Conservation (phyloP, 108 stramenopile genomes). For the Skeletonema costatum region DNA sequence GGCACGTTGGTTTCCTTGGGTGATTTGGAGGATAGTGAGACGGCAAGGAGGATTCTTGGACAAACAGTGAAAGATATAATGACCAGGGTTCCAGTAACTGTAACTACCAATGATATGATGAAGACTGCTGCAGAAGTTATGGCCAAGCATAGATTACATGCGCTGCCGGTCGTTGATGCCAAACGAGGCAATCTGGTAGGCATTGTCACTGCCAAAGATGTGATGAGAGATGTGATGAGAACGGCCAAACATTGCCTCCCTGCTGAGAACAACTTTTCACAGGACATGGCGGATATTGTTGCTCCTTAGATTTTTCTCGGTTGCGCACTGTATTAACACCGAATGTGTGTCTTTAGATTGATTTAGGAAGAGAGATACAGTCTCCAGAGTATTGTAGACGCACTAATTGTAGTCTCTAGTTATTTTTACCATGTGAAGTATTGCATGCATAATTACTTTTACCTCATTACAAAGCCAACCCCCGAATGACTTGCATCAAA, state of each 20-base stretch:
- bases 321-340: too few relatives aligned
- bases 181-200: constrained; percentile 40
- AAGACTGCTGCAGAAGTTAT: constrained; percentile 47
- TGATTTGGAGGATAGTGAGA: constrained; percentile 40
- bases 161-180: constrained; percentile 40
- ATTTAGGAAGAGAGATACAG: background rate
- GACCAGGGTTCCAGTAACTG: constrained; percentile 36
- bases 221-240: constrained; percentile 50
- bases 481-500: constrained; percentile 77
- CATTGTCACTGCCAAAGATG: constrained; percentile 48
- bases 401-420: background rate
- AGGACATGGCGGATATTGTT: constrained; percentile 6
- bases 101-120: constrained; percentile 48
- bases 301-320: constrained; percentile 1
- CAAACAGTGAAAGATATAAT: constrained; percentile 41
- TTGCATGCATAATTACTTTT: background rate
- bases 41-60: constrained; percentile 40
- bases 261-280: constrained; percentile 38
- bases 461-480: constrained; percentile 43
- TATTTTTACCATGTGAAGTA: background rate
- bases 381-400: background rate
- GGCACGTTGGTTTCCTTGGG: constrained; percentile 35
- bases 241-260: constrained; percentile 37
- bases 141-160: constrained; percentile 44
- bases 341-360: background rate